phyloP scores from a whole-genome alignment of 495 filamentous ascomycete genomes.

The Penicillium samsonianum region DNA sequence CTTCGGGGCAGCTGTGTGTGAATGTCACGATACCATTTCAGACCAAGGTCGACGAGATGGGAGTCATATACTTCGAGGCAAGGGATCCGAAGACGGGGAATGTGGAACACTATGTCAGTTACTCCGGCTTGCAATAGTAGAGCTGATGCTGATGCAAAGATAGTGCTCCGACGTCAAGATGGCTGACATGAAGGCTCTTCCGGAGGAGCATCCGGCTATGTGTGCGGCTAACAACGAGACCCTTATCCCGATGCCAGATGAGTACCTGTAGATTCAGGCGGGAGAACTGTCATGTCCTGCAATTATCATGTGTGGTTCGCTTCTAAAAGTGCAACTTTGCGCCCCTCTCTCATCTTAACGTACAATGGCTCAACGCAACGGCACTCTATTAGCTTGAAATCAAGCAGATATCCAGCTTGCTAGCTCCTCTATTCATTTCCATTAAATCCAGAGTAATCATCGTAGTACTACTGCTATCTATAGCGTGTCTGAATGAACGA shows the following conservation, averaged over 20 bases:
- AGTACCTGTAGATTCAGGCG: slow-evolving; percentile 1
- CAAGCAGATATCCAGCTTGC: background rate
- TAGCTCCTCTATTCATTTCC: slow-evolving; percentile 2
- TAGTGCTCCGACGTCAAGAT: slow-evolving; percentile 4
- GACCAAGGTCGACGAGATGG: slow-evolving; percentile 1
- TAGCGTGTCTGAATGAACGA: slow-evolving; percentile 1
- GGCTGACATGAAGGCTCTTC: background rate
- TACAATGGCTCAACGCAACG: background rate
- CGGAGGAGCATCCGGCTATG: slow-evolving; percentile 2
- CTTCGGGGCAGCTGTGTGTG: slow-evolving; percentile 6
- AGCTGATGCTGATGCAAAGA: slow-evolving; percentile 3
- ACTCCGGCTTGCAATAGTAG: background rate
- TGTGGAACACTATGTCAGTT: background rate
- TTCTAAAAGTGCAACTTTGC: slow-evolving; percentile 2
- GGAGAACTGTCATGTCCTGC: background rate
- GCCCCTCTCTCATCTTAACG: slow-evolving; percentile 1
- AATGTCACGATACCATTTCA: slow-evolving; percentile 4
- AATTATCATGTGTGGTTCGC: background rate
- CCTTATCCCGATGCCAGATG: slow-evolving; percentile 2
- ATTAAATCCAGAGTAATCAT: background rate
- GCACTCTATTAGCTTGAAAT: background rate
- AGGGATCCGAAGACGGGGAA: background rate
- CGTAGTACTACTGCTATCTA: background rate
- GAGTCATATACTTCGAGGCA: slow-evolving; percentile 3
- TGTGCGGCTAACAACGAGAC: slow-evolving; percentile 7